Conservation (phyloP, 257 asterid species). For the Solanum corneliomulleri region DNA sequence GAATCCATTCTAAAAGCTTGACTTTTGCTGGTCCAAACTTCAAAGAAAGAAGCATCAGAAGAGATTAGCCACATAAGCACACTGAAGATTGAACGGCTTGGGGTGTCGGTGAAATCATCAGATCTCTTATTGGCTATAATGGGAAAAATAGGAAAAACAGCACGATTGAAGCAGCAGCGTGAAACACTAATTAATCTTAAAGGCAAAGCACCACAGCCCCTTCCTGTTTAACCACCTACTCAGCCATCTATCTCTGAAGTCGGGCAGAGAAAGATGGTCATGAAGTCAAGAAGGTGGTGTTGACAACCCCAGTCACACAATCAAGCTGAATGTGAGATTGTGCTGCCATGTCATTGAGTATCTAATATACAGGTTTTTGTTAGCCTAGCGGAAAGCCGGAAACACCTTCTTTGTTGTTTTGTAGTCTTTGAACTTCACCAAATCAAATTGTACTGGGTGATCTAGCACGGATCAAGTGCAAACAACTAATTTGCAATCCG, state of each 20-base stretch:
- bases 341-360: conserved; percentile 25
- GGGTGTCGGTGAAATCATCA: conserved; percentile 24
- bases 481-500: neutral
- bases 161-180: conserved; percentile 8
- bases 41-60: conserved; percentile 11
- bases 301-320: conserved; percentile 44
- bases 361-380: no score
- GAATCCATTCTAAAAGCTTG: conserved; percentile 17
- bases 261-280: conserved; percentile 30
- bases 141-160: neutral
- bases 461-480: neutral
- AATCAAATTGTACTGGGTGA: neutral
- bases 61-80: conserved; percentile 7
- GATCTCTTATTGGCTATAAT: conserved; percentile 1
- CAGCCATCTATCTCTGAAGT: conserved; percentile 1
- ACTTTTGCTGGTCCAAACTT: neutral
- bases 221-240: neutral
- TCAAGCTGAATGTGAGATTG: conserved; percentile 46
- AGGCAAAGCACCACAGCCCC: neutral
- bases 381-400: neutral
- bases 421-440: neutral
- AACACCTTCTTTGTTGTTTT: neutral
- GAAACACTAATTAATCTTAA: conserved; percentile 2
- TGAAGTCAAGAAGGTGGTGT: conserved; percentile 1
- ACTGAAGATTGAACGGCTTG: conserved; percentile 42